Base-by-base conservation (phyloP, 1,284 basidiomycete species). In the Vanrija pseudolonga region DNA sequence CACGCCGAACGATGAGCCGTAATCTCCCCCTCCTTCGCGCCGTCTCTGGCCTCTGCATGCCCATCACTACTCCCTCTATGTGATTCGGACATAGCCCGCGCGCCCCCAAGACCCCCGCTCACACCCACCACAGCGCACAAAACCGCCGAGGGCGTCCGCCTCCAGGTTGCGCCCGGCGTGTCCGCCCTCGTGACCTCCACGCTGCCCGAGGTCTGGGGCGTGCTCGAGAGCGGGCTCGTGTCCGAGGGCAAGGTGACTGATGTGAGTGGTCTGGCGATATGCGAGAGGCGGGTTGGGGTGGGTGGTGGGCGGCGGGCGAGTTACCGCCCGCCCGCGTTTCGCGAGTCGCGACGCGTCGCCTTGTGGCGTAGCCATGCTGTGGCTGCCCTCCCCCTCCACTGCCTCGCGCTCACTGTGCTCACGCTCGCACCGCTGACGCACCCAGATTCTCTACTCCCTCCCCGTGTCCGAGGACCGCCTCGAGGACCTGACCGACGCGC, bases 381-480 rank as follows among this genome's bases (percentile, higher is more conserved):
- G n/a, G n/a, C n/a, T n/a, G n/a, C n/a, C n/a, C n/a, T n/a, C n/a
- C n/a, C n/a, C n/a, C n/a, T n/a, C n/a, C n/a, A n/a, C n/a, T n/a
- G n/a, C 39, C 18, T 4, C n/a, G 18, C 18, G 20, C 18, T 20
- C 18, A 4, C 39, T 26, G 20, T 9, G 9, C 19, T 15, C 19
- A n/a, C 3, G 2, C 26, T 32, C 15, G 14, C 26, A 26, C 4
- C 12, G 15, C 54, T 54, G 46, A 43, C 55, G 5, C 43, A n/a
- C n/a, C 6, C 62, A 92, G 89, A 83, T 93, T 59, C 77, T 92
- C 15, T 91, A 91, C 68, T 86, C 87, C 4, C 77, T 90, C 42
- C 89, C 89, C 4, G 73, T 89, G 4, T 79, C 80, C 7, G 62
- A 80, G 5, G 87, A 87, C 77, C 89, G 88, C 74, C 77, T 92